Evolutionary conservation across 441 rosid species (phyloP), one percentile per base, ranked within the genome.

Genomic region (Arabidopsis lyrata): DNA sequence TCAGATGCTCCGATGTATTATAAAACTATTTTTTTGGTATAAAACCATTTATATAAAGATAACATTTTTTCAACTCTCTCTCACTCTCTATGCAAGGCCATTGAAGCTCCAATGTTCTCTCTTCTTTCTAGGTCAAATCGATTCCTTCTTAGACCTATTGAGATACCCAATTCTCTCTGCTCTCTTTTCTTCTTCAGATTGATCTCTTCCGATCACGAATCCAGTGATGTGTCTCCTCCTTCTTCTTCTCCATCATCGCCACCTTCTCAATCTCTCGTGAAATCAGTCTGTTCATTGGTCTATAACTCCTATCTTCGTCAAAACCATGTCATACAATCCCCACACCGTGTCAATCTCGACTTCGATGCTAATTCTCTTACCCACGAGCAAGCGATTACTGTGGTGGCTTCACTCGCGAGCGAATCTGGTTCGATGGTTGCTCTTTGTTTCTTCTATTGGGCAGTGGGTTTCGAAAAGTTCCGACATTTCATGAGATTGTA

Each of bases 341-440:
- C 85, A 31, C 78, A 86, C 42, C 77, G 66, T 2, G 81, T 88
- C 75, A 74, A 60, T 49, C 90, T 85, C 50, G 60, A 77, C 35
- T 34, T 87, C 44, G 55, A 82, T 60, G 76, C 80, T 0, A 81
- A 80, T 18, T 86, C 92, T 73, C 74, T 92, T 66, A 86, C 86
- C 60, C 88, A 78, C 42, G 97, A 94, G 32, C 93, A 92, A 58
- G 89, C 85, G n/a, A 80, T 87, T 13, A 88, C 90, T 1, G 77
- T 88, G 6, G 94, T 89, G 20, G 91, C 97, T 67, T 87, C 88
- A 5, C 89, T 94, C 47, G 92, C 91, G 24, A 77, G 75, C 48
- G 93, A 92, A 81, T 88, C 86, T 0, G 97, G 97, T 35, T 86
- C 97, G 0, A 83, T 92, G 90, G 97, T 87, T 73, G 85, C 98